Conservation (phyloP, 495 filamentous ascomycete genomes). For the Penicillium tannophilum region DNA sequence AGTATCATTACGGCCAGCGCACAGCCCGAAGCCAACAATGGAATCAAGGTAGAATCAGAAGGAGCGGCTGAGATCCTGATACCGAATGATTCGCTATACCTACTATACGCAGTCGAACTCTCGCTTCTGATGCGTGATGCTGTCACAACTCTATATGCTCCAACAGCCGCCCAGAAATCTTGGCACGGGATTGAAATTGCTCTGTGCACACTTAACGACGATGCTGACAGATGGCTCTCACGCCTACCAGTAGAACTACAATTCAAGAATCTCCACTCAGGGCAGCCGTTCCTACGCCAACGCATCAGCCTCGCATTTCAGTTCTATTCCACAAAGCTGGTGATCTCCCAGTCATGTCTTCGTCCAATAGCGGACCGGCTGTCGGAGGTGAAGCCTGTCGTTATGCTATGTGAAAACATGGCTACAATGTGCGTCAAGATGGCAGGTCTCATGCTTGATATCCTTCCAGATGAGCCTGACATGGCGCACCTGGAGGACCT, state of each 20-base stretch:
- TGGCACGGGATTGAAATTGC: conserved; percentile 25
- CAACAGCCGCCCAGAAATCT: conserved; percentile 14
- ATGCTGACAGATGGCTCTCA: conserved; percentile 27
- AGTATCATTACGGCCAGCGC: background rate
- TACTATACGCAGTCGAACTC: conserved; percentile 29
- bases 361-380: conserved; percentile 31
- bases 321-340: conserved; percentile 56
- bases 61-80: conserved; percentile 7
- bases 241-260: conserved; percentile 33
- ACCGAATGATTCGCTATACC: conserved; percentile 23
- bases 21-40: background rate
- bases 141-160: conserved; percentile 25
- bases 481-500: conserved; percentile 41
- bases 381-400: conserved; percentile 10
- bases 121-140: conserved; percentile 24
- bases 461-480: conserved; percentile 46
- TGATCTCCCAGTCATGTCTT: conserved; percentile 61
- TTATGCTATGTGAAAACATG: conserved; percentile 47
- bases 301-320: conserved; percentile 49
- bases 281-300: conserved; percentile 34
- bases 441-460: conserved; percentile 47
- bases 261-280: conserved; percentile 3
- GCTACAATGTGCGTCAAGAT: conserved; percentile 53
- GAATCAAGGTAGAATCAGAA: conserved; percentile 3
- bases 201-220: conserved; percentile 20